Evolutionary conservation across 2,329 filamentous ascomycete species (phyloP), one percentile per base, ranked within the genome.

Genomic region (Aspergillus brasiliensis): DNA sequence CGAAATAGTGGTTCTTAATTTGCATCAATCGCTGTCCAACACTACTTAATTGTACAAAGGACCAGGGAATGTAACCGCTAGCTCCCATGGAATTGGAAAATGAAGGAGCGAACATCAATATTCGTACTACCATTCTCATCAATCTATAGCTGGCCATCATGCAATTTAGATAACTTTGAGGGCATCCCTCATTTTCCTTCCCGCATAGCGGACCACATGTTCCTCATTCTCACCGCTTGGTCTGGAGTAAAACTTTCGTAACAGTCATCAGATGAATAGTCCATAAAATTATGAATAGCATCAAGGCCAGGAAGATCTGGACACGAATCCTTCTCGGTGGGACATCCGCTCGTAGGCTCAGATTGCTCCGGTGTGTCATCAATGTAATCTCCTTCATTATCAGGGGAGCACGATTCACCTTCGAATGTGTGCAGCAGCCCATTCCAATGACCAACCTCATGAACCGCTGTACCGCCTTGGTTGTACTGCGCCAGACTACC

Each of bases 291-390:
- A 61, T 84, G 81, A 57, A 86, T 81, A 3, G 81, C 75, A 71
- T 86, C 84, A 11, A 76, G 56, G 0, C 80, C 81, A 10, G 75
- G 71, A 23, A 72, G 71, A 23, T 71, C 68, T 0, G 81, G 81
- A 66, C 84, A 86, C 17, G 76, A 82, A 65, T 82, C 77, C 72
- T 85, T 85, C 2, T 66, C 69, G 0, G 63, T 66, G 1, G 84
- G 84, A 69, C 84, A 87, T 1, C 83, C 83, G 62, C 81, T 79
- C n/a, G 84, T 86, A n/a, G 75, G 90, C 48, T 80, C 88, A 66
- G 62, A 79, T 62, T 80, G 75, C 61, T 78, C 75, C 13, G 79
- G 77, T 15, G 79, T 81, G 59, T 81, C 79, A 19, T 70, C 64
- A 19, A 81, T 76, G 58, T 76, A 79, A 60, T 81, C 79, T 1